These are phyloP conservation scores for Rhizophagus sp. DNA, from an alignment of 192 early-diverging fungal species.

Conservation along the genomic window DNA sequence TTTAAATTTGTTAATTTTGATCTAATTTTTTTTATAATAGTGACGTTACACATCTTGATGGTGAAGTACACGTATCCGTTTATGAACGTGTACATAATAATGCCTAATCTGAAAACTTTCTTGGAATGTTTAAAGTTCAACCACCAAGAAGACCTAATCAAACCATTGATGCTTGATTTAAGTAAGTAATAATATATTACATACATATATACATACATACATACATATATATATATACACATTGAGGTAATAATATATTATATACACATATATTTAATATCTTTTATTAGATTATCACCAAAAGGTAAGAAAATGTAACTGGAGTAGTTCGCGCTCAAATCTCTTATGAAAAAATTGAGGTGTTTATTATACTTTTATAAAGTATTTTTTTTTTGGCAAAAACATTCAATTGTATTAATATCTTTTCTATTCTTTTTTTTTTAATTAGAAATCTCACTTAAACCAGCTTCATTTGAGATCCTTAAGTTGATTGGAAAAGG, in stretches of 20 bases:
- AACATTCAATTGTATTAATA: neutral
- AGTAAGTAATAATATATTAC: constrained; percentile 1
- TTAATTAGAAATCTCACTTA: constrained; percentile 37
- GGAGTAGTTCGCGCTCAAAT: constrained; percentile 51
- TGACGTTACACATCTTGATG: too few relatives aligned
- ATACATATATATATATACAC: neutral
- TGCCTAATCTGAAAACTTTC: too few relatives aligned
- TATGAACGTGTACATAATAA: too few relatives aligned
- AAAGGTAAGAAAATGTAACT: constrained; percentile 30
- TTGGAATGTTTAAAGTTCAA: too few relatives aligned
- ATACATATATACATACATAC: neutral
- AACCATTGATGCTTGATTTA: too few relatives aligned
- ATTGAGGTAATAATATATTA: neutral
- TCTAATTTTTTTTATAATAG: too few relatives aligned
- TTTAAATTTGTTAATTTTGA: too few relatives aligned
- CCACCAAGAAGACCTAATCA: too few relatives aligned
- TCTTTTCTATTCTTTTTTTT: neutral
- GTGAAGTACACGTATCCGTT: too few relatives aligned
- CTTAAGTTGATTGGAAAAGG: constrained; percentile 76
- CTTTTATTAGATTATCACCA: constrained; percentile 30
- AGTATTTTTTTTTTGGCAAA: neutral
- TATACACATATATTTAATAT: too few relatives aligned
- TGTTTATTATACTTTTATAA: too few relatives aligned
- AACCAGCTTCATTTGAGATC: constrained; percentile 61
- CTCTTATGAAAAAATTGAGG: constrained; percentile 36